Base-by-base conservation (phyloP, 78 protist genomes). In the Cavenderia fasciculata region DNA sequence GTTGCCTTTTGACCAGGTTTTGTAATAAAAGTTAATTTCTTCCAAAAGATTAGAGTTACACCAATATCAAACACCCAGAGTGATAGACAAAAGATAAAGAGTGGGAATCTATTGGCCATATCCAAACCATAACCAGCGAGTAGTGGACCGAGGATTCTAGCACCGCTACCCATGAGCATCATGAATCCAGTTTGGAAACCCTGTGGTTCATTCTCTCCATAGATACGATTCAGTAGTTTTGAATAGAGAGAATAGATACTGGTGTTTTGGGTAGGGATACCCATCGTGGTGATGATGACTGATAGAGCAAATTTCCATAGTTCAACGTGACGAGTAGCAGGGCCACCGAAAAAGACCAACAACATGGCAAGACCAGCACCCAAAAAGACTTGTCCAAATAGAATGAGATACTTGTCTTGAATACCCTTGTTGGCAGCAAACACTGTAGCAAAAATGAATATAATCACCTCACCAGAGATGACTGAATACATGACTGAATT, bases 251-350 rank as follows among this genome's bases (percentile, higher is more conserved):
- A 49, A 29, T 79, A 79, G 43, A 79, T 72, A 0, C 76, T 65
- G 1, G 88, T 79, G 61, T 79, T 79, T 52, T 79, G 88, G 29
- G 88, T 79, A 52, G 88, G 88, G 10, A 79, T 79, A 65, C 88
- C 88, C 33, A 79, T 68, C 0, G 88, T 79, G 5, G 88, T 79
- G 38, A 79, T 79, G 12, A 59, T 76, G 25, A 79, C 88, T 1
- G 77, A 31, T 12, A 79, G 59, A 38, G 49, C 27, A 31, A 79
- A 79, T 59, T 79, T 62, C 88, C 88, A 79, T 4, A 79, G 18
- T 18, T 57, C 54, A 31, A 79, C 88, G 7, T 19, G 25, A 29
- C 38, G 40, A 36, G 27, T 21, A 12, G 88, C 76, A 14, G 56
- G 73, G 2, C 70, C 88, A 47, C 88, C 88, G 66, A 79, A 79